Evolutionary conservation across 108 stramenopile species (phyloP), one percentile per base, ranked within the genome.

Genomic region (Skeletonema grethae): DNA sequence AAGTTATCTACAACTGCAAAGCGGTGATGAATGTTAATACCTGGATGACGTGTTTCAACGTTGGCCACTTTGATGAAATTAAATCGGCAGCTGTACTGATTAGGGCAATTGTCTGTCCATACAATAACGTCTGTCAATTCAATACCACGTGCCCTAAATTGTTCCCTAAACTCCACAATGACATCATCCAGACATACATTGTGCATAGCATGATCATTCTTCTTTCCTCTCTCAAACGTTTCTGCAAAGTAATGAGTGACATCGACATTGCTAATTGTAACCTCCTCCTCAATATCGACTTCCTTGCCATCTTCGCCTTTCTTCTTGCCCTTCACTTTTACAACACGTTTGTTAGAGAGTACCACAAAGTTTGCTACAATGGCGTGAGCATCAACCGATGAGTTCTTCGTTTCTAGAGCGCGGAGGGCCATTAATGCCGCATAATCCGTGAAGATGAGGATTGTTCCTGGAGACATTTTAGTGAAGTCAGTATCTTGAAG

Each of bases 131-230:
- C 3, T 24, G 28, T 38, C 12, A 72, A 41, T 15, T 22, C 11
- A 24, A 10, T 48, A 11, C 70, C 70, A 5, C 50, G 7, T 12
- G 4, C 25, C 24, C 55, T 25, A 2, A 65, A 46, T 15, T 39
- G 4, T 8, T 3, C 10, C 6, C 18, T 0, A 7, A 35, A 72
- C 3, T 64, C 3, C 9, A 1, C 0, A 28, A 72, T 65, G n/a
- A 72, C 25, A 2, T 63, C 32, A 11, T 72, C 72, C 2, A 72
- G 30, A 12, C 28, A 64, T 20, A 36, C 36, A 15, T 72, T 64
- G 53, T 72, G 72, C 72, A 72, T 72, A 0, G 29, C 41, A 28
- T 65, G 63, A 57, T 72, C 72, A 57, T 50, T 57, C 43, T 72
- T 72, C 18, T 71, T 72, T 5, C 72, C 63, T 16, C 48, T 72